These are phyloP conservation scores for Aspergillus bombycis DNA, from an alignment of 2,329 filamentous ascomycete species.

Conservation along the genomic window DNA sequence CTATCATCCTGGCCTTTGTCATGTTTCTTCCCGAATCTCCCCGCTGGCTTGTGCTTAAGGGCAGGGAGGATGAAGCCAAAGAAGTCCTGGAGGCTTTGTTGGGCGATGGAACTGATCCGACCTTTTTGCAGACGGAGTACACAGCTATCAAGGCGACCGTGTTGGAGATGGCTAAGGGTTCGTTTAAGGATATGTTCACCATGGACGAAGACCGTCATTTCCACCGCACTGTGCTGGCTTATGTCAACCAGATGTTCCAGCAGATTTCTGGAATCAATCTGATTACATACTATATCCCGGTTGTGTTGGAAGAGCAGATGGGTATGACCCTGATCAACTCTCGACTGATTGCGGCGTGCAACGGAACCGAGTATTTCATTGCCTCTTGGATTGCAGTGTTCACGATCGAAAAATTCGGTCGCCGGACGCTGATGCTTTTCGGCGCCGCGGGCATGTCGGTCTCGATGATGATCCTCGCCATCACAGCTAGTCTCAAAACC, in stretches of 20 bases:
- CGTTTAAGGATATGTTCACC: slow-evolving; percentile 62
- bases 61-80: slow-evolving; percentile 55
- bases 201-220: slow-evolving; percentile 60
- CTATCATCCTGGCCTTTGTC: slow-evolving; percentile 54
- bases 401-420: slow-evolving; percentile 53
- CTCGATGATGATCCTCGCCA: slow-evolving; percentile 65
- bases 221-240: slow-evolving; percentile 59
- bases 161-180: slow-evolving; percentile 52
- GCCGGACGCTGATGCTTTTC: slow-evolving; percentile 72
- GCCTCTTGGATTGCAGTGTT: slow-evolving; percentile 55
- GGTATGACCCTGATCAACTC: slow-evolving; percentile 45
- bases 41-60: slow-evolving; percentile 61
- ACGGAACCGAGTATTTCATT: slow-evolving; percentile 58
- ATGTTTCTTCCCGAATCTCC: slow-evolving; percentile 60
- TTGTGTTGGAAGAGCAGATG: slow-evolving; percentile 47
- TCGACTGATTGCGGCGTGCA: slow-evolving; percentile 56
- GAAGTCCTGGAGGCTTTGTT: slow-evolving; percentile 52
- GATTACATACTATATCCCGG: slow-evolving; percentile 50
- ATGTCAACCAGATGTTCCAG: slow-evolving; percentile 61
- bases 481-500: slow-evolving; percentile 29
- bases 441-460: slow-evolving; percentile 66
- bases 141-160: slow-evolving; percentile 58
- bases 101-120: slow-evolving; percentile 51
- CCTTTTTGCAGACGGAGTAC: slow-evolving; percentile 52
- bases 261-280: slow-evolving; percentile 51